Evolutionary conservation across 192 early-diverging fungal genomes (phyloP).

Genomic region (Backusella circina): DNA sequence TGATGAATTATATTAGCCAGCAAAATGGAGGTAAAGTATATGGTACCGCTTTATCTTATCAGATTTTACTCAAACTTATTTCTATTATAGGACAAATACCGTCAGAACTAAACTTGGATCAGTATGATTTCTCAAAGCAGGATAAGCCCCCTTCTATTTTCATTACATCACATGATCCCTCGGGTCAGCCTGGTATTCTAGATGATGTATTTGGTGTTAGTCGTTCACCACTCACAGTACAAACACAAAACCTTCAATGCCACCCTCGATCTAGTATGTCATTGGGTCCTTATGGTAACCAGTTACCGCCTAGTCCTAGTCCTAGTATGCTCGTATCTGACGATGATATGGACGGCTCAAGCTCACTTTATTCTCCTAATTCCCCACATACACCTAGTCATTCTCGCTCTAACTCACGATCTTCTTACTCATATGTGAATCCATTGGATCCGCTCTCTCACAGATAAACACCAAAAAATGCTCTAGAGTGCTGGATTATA

Average conservation of each 20-base stretch:
- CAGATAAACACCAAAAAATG: background rate
- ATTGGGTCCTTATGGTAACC: conserved; percentile 1
- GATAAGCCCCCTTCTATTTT: conserved; percentile 24
- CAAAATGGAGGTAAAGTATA: conserved; percentile 27
- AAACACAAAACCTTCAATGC: conserved; percentile 7
- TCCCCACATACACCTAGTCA: conserved; percentile 26
- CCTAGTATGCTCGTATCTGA: conserved; percentile 32
- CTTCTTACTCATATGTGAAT: conserved; percentile 8
- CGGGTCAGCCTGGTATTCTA: background rate
- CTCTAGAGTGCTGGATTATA: background rate
- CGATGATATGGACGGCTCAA: conserved; percentile 23
- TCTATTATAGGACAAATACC: conserved; percentile 19
- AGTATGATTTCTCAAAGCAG: background rate
- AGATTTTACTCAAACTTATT: background rate
- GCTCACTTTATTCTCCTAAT: conserved; percentile 25
- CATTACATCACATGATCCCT: conserved; percentile 23
- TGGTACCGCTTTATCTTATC: background rate
- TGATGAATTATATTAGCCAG: conserved; percentile 58
- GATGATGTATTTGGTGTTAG: background rate
- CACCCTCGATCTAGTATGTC: background rate
- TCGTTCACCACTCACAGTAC: conserved; percentile 8
- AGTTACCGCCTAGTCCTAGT: conserved; percentile 30
- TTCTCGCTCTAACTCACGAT: background rate
- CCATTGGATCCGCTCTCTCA: conserved; percentile 9
- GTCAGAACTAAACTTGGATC: conserved; percentile 3